phyloP scores from a whole-genome alignment of 805 yeast species.

The Sugiyamaella floridensis region DNA sequence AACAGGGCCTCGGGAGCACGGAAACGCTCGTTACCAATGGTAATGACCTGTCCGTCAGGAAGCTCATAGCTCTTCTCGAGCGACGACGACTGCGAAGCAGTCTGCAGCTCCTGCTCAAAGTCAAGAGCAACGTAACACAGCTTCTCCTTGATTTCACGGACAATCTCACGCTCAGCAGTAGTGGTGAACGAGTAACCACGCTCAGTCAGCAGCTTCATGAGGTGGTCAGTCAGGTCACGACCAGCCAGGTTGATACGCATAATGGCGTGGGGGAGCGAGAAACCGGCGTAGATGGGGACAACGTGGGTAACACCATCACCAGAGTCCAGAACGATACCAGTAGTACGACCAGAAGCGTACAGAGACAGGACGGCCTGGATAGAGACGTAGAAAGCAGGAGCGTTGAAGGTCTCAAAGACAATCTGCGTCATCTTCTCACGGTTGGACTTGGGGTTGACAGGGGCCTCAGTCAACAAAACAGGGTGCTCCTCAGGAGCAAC shows the following conservation, averaged over 20 bases:
- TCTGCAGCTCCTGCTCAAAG: conserved; percentile 99
- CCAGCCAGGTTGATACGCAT: conserved; percentile 99
- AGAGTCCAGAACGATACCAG: conserved; percentile 98
- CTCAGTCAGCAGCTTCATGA: conserved; percentile 97
- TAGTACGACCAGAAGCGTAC: conserved; percentile 99
- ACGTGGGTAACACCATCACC: conserved; percentile 99
- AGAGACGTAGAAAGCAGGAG: conserved; percentile 98
- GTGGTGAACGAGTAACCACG: conserved; percentile 99
- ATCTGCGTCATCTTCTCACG: conserved; percentile 99
- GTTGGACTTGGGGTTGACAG: conserved; percentile 98
- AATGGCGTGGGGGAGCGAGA: conserved; percentile 98
- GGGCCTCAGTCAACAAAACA: conserved; percentile 98
- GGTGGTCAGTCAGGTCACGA: conserved; percentile 98
- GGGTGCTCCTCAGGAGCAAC: conserved; percentile 99
- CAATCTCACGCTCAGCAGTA: conserved; percentile 98
- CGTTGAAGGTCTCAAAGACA: conserved; percentile 98
- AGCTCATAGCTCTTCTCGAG: conserved; percentile 98
- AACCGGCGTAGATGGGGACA: conserved; percentile 99
- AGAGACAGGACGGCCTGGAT: conserved; percentile 97
- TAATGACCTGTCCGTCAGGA: conserved; percentile 99
- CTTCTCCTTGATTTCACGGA: conserved; percentile 92
- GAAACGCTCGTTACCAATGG: conserved; percentile 99
- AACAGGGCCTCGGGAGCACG: conserved; percentile 99
- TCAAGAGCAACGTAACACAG: conserved; percentile 98
- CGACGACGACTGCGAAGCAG: conserved; percentile 96